Base-by-base conservation (phyloP, 1,139 yeast genomes). In the Lodderomyces elongisporus region DNA sequence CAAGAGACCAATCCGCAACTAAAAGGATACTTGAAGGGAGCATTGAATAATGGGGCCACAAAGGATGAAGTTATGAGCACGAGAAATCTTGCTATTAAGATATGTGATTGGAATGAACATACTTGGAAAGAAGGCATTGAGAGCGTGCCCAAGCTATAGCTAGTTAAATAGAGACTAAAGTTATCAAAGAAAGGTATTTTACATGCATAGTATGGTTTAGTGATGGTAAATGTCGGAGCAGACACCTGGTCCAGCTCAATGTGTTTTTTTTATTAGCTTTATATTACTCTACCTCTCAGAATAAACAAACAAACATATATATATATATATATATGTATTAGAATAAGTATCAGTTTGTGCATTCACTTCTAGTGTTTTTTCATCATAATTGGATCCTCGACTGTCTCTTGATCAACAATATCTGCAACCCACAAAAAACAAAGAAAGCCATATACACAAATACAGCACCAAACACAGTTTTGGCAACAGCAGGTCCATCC, bases 1-100 rank as follows among this genome's bases (percentile, higher is more conserved):
- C 96, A 85, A 52, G 95, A 88, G 54, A 96, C 88, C 12, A 85
- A 84, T 46, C 95, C 96, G 0, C 96, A 88, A 51, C 66, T 88
- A 44, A 85, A 85, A 58, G 96, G 96, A 0, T 96, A 88, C 52
- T 66, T 88, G 41, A 76, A 71, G 49, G 96, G 96, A 0, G 96
- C 95, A 0, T 40, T 79, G 34, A 87, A 87, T 49, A 74, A 79
- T 26, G 95, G 96, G 0, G 85, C 85, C 7, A 64, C 84, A 4
- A 52, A 55, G 30, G 84, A 79, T 32, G 85, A 83, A 42, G 65
- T 87, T 29, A 64, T 64, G 36, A 77, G 75, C 4, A 70, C 77
- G 14, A 64, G 94, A 37, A 62, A 59, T 14, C 51, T 88, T 62
- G 79, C 84, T 4, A 70, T 85, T 36, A 72, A 74, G 38, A 63